A percentile compares a stretch with the other conserved stretches of the same genome.
Evolutionary conservation across 2,329 filamentous ascomycete genomes (phyloP).

Genomic region (Colletotrichum viniferum): DNA sequence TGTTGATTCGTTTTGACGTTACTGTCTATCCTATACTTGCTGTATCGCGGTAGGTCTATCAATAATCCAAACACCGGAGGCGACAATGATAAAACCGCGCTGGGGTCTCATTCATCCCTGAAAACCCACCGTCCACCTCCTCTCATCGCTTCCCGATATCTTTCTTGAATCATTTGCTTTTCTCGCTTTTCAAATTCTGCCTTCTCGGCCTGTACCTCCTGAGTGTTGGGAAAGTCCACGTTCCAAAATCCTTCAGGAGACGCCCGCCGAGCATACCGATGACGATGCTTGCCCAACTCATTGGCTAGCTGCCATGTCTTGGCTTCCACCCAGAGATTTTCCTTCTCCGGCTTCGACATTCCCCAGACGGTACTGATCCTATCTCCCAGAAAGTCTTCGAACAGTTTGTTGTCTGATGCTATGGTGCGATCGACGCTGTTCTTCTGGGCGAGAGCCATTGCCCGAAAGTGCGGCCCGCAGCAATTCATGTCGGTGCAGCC

Average conservation of each 20-base stretch:
- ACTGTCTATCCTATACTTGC: background rate
- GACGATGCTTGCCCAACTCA: slow-evolving; percentile 76
- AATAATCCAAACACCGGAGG: background rate
- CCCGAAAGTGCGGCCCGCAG: slow-evolving; percentile 74
- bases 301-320: slow-evolving; percentile 76
- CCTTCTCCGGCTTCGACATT: slow-evolving; percentile 65
- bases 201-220: slow-evolving; percentile 73
- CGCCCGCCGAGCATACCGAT: slow-evolving; percentile 71
- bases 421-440: slow-evolving; percentile 39
- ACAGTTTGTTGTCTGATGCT: slow-evolving; percentile 50
- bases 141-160: slow-evolving; percentile 82
- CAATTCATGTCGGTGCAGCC: slow-evolving; percentile 79
- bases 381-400: slow-evolving; percentile 64
- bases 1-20: background rate
- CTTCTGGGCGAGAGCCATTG: slow-evolving; percentile 63
- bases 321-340: slow-evolving; percentile 75
- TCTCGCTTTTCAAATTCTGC: slow-evolving; percentile 68
- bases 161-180: slow-evolving; percentile 68
- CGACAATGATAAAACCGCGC: background rate
- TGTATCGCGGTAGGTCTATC: background rate
- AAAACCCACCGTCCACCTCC: slow-evolving; percentile 80
- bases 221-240: slow-evolving; percentile 86
- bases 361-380: slow-evolving; percentile 60
- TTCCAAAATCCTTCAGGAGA: slow-evolving; percentile 92
- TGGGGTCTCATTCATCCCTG: slow-evolving; percentile 69